Evolutionary conservation across 495 filamentous ascomycete genomes (phyloP), one percentile per base, ranked within the genome.

Genomic region (Immersiella caudata): DNA sequence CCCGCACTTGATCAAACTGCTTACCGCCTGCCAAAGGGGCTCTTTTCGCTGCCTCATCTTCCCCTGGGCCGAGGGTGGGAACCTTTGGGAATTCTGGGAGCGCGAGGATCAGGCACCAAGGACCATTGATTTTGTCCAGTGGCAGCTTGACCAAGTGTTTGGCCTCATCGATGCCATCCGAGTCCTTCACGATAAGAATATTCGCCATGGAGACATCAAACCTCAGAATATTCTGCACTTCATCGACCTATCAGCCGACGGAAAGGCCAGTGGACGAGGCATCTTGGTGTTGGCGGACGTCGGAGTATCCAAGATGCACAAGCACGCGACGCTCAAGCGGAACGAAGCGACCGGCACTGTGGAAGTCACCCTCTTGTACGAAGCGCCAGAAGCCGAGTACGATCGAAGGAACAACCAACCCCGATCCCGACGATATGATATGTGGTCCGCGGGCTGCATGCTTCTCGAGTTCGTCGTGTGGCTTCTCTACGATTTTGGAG

Each of bases 391-490:
- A 35, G 69, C 65, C 18, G 18, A 46, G 25, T 52, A 55, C 22
- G 62, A 64, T 4, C 25, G 24, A 14, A 22, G 2, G 33, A 54
- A 52, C 33, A 49, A 60, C 4, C 64, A 57, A 0, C 69, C 69
- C 27, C 65, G 69, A 35, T 33, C 60, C 8, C 60, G 69, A 14
- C 29, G 52, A n/a, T 73, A 72, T 50, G 75, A 75, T 46, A 62
- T 74, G 35, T 75, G 75, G 75, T 75, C 73, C 18, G 54, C 73
- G 14, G 73, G 75, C 20, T 77, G 75, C 25, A 64, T 75, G 21
- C 54, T 74, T 6, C 66, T 76, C 21, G 73, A 76, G 68, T 54
- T 57, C 50, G 27, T 58, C 8, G 64, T 69, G 22, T 75, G 73
- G 75, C 60, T 74, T 33, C 60, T 74, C 29, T 67, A 60, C 29